Conservation (phyloP, 2,329 filamentous ascomycete genomes). For the Uncinocarpus reesii region DNA sequence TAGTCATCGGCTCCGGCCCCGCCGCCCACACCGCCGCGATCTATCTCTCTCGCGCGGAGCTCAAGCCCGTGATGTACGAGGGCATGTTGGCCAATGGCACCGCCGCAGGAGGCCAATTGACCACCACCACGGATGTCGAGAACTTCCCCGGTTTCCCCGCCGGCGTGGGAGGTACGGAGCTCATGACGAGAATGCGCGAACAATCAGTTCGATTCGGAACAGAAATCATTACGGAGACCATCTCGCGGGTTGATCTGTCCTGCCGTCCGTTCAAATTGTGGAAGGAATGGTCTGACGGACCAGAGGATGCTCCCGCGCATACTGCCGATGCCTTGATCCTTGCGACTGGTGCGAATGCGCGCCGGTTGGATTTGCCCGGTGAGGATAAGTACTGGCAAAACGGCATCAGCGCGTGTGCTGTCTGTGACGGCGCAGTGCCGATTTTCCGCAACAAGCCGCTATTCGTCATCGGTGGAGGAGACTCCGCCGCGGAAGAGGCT, state of each 20-base stretch:
- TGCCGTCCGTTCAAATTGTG: slow-evolving; percentile 82
- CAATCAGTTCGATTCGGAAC: slow-evolving; percentile 92
- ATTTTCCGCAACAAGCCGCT: slow-evolving; percentile 96
- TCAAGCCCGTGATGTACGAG: slow-evolving; percentile 93
- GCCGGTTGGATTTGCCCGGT: slow-evolving; percentile 68
- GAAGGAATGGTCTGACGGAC: slow-evolving; percentile 70
- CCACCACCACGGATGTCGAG: slow-evolving; percentile 95
- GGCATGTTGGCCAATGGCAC: slow-evolving; percentile 97
- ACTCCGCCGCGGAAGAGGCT: slow-evolving; percentile 94
- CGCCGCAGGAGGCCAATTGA: slow-evolving; percentile 90
- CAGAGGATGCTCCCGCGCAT: slow-evolving; percentile 58
- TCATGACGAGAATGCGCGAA: slow-evolving; percentile 93
- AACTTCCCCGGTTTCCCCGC: slow-evolving; percentile 94
- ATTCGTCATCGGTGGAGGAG: slow-evolving; percentile 90
- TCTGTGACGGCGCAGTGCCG: slow-evolving; percentile 92
- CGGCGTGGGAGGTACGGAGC: slow-evolving; percentile 71
- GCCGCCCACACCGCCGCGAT: slow-evolving; percentile 95
- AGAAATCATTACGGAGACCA: slow-evolving; percentile 83
- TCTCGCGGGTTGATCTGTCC: slow-evolving; percentile 76
- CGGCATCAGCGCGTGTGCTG: slow-evolving; percentile 90
- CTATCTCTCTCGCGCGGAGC: slow-evolving; percentile 86
- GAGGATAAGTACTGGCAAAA: slow-evolving; percentile 97
- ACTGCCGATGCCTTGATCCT: slow-evolving; percentile 90
- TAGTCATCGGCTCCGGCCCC: slow-evolving; percentile 84
- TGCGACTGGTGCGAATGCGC: slow-evolving; percentile 86